Evolutionary conservation across 306 rosid genomes (phyloP).

Genomic region (Erythrophleum fordii): DNA sequence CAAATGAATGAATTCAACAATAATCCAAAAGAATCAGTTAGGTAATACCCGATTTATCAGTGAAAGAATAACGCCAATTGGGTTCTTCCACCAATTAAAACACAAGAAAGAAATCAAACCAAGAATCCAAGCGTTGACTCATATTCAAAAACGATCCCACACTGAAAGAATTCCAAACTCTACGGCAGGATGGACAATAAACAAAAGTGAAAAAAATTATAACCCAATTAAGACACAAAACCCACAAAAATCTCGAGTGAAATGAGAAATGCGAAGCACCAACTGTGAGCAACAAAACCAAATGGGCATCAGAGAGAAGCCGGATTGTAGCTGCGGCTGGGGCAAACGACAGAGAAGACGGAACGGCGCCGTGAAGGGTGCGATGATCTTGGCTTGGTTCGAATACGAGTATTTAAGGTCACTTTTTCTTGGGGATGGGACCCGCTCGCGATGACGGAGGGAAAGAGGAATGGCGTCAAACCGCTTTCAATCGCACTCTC

Average conservation of each 20-base stretch:
- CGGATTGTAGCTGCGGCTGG: neutral
- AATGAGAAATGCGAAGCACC: neutral
- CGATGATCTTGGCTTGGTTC: slow-evolving; percentile 5
- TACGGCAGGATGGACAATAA: neutral
- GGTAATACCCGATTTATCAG: neutral
- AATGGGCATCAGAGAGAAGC: neutral
- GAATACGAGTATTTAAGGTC: neutral
- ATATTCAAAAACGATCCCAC: slow-evolving; percentile 30
- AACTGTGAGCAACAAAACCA: neutral
- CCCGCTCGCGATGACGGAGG: slow-evolving; percentile 1
- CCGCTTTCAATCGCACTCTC: slow-evolving; percentile 30
- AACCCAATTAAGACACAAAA: slow-evolving; percentile 32
- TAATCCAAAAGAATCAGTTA: neutral
- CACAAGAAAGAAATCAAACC: slow-evolving; percentile 8
- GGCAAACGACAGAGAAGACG: neutral
- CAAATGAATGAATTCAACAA: slow-evolving; percentile 9
- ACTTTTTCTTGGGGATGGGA: neutral
- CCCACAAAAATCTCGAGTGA: neutral
- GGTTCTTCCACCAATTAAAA: neutral
- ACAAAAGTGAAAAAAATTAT: neutral
- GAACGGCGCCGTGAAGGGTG: slow-evolving; percentile 26
- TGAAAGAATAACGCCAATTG: neutral
- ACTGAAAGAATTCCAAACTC: slow-evolving; percentile 20
- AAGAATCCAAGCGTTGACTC: slow-evolving; percentile 24
- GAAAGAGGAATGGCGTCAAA: slow-evolving; percentile 12